Evolutionary conservation across 176 grass and related monocot species (phyloP).

Genomic region (Ensete ventricosum): DNA sequence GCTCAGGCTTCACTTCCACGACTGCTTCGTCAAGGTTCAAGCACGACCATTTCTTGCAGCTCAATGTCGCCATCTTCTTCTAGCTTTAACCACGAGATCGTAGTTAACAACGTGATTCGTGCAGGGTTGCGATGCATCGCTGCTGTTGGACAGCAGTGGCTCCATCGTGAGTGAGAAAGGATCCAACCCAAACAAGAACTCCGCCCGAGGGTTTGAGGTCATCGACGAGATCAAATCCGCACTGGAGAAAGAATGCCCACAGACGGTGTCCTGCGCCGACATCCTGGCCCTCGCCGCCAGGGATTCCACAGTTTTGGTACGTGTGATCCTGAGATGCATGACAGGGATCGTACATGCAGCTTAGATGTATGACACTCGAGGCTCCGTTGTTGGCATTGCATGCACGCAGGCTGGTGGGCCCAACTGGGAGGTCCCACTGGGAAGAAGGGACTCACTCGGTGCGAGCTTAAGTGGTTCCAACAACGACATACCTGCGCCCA

Average conservation of each 20-base stretch:
- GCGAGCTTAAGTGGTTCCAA: slow-evolving; percentile 84
- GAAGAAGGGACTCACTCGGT: slow-evolving; percentile 64
- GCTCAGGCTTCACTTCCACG: slow-evolving; percentile 14
- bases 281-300: neutral
- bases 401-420: slow-evolving; percentile 58
- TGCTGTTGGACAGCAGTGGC: slow-evolving; percentile 2
- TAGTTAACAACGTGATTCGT: too few species aligned
- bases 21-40: slow-evolving; percentile 9
- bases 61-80: too few species aligned
- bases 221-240: slow-evolving; percentile 16
- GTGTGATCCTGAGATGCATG: too few species aligned
- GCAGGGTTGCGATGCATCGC: slow-evolving; percentile 12
- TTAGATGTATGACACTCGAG: too few species aligned
- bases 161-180: neutral
- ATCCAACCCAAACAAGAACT: slow-evolving; percentile 9
- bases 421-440: slow-evolving; percentile 75
- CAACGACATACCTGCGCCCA: slow-evolving; percentile 86
- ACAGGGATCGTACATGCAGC: too few species aligned
- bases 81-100: too few species aligned
- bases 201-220: slow-evolving; percentile 1
- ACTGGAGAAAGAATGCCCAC: slow-evolving; percentile 6
- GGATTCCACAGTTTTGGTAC: slow-evolving; percentile 10
- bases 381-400: neutral
- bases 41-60: too few species aligned
- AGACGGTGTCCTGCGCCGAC: slow-evolving; percentile 11